A percentile compares a stretch with the other conserved stretches of the same genome.
Evolutionary conservation across 345 rosid species (phyloP).

Genomic region (Linum usitatissimum): DNA sequence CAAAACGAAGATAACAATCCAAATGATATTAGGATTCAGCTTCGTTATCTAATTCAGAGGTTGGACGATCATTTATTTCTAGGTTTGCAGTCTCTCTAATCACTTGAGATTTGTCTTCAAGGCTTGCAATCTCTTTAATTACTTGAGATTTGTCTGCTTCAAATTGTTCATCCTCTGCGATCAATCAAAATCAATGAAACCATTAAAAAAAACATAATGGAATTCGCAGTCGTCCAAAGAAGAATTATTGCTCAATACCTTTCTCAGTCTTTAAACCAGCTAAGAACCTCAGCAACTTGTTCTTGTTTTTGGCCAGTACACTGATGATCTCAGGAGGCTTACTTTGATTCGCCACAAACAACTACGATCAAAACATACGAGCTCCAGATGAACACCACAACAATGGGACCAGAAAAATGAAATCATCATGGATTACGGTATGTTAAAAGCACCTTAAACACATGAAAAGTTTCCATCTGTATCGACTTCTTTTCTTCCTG

Average conservation of each 20-base stretch:
- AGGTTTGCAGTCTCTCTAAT: not conserved
- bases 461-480: slow-evolving; percentile 15
- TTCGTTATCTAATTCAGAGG: not conserved
- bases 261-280: slow-evolving; percentile 13
- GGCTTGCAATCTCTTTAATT: not conserved
- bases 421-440: too few species aligned
- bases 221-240: not conserved
- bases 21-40: not conserved
- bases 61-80: not conserved
- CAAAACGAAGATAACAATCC: not conserved
- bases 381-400: not conserved
- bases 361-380: not conserved
- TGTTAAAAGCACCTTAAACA: slow-evolving; percentile 13
- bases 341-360: slow-evolving; percentile 17
- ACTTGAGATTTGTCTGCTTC: slow-evolving; percentile 5
- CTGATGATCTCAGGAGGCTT: slow-evolving; percentile 16
- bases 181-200: not conserved
- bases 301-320: slow-evolving; percentile 13
- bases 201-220: not conserved
- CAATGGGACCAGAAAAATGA: not conserved
- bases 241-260: slow-evolving; percentile 1
- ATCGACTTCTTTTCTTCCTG: slow-evolving; percentile 20
- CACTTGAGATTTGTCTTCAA: not conserved
- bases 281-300: slow-evolving; percentile 16
- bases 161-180: slow-evolving; percentile 6